These are phyloP conservation scores for Tuber aestivum DNA, from an alignment of 495 filamentous ascomycete genomes.

Conservation along the genomic window DNA sequence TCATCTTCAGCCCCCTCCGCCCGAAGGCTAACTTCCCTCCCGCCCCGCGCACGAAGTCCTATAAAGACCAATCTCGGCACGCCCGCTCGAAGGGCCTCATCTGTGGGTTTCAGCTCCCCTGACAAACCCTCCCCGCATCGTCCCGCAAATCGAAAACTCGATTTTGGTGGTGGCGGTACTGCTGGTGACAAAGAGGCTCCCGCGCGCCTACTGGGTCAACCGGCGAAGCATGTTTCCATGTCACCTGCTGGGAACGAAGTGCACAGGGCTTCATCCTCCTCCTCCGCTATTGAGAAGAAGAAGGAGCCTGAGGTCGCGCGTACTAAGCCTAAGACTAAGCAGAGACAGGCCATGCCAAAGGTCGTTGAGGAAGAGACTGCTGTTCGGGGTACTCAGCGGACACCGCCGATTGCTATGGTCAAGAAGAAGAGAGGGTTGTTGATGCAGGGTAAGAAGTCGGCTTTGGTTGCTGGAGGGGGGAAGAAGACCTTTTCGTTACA, in stretches of 20 bases:
- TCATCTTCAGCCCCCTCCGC: constrained; percentile 40
- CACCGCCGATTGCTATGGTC: constrained; percentile 15
- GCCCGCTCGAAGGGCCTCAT: constrained; percentile 50
- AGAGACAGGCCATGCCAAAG: constrained; percentile 13
- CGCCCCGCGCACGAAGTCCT: constrained; percentile 51
- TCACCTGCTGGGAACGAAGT: background rate
- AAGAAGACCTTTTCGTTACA: constrained; percentile 29
- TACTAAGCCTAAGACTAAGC: constrained; percentile 11
- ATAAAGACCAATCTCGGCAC: constrained; percentile 55
- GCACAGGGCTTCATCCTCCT: constrained; percentile 7
- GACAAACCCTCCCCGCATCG: constrained; percentile 27
- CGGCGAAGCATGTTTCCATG: background rate
- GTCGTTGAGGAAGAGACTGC: constrained; percentile 25
- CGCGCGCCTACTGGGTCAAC: background rate
- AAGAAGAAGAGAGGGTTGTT: constrained; percentile 30
- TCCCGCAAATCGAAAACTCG: constrained; percentile 11
- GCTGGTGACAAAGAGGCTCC: constrained; percentile 7
- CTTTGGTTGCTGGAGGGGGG: constrained; percentile 6
- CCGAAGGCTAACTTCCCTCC: constrained; percentile 45
- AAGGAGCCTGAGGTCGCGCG: background rate
- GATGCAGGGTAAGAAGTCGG: constrained; percentile 20
- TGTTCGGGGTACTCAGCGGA: constrained; percentile 6
- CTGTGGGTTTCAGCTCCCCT: constrained; percentile 48
- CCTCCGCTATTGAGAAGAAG: constrained; percentile 8
- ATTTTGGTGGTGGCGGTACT: constrained; percentile 9